Percentiles rank a stretch among this genome's conserved stretches.
Conservation (phyloP, 306 rosid species). For the Vigna trinervia region DNA sequence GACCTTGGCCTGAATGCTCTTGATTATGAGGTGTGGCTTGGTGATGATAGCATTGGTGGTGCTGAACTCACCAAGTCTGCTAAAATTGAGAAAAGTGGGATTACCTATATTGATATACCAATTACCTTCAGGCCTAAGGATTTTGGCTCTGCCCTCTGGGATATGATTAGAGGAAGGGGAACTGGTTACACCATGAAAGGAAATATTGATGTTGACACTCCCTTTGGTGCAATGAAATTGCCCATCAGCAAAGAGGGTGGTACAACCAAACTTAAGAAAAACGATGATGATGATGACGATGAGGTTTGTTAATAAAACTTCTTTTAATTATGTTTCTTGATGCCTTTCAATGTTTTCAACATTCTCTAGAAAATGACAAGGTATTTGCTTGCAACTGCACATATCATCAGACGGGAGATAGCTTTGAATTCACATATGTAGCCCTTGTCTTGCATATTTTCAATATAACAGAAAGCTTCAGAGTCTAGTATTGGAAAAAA, state of each 20-base stretch:
- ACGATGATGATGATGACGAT: conserved; percentile 56
- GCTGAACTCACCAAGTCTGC: conserved; percentile 74
- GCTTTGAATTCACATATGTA: background rate
- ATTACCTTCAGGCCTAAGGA: conserved; percentile 93
- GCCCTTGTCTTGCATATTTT: conserved; percentile 3
- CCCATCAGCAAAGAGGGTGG: conserved; percentile 95
- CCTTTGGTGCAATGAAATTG: conserved; percentile 91
- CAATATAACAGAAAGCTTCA: background rate
- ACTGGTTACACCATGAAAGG: conserved; percentile 88
- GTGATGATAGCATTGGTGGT: conserved; percentile 77
- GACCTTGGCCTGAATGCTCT: conserved; percentile 78
- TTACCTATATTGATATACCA: conserved; percentile 68
- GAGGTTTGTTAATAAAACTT: conserved; percentile 61
- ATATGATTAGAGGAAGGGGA: conserved; percentile 96
- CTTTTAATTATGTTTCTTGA: conserved; percentile 10
- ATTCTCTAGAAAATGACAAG: conserved; percentile 1
- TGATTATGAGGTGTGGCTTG: conserved; percentile 89
- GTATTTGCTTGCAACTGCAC: background rate
- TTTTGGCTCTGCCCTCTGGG: conserved; percentile 95
- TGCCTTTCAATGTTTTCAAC: conserved; percentile 14
- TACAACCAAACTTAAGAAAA: conserved; percentile 88
- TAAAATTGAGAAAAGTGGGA: conserved; percentile 67
- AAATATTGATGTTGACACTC: conserved; percentile 80
- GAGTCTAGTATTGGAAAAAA: background rate
- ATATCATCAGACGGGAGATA: background rate